Percentiles rank a stretch among this genome's conserved stretches.
Evolutionary conservation across 1,139 yeast genomes (phyloP).

Genomic region (Taphrina deformans): DNA sequence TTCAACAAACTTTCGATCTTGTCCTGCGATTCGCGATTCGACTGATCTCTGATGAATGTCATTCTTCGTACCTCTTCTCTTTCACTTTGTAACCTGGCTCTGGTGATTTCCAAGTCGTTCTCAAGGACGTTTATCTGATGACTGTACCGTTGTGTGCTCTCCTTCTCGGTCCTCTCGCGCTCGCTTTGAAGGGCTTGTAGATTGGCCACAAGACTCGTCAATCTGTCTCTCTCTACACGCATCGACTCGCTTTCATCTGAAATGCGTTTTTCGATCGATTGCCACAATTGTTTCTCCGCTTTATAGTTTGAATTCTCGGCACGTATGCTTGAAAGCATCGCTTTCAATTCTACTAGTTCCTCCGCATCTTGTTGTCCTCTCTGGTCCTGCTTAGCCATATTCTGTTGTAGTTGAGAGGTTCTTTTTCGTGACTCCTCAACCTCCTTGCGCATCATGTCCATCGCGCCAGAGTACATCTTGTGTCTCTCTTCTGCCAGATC

Average conservation of each 20-base stretch:
- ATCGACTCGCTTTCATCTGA: slow-evolving; percentile 57
- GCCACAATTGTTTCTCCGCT: slow-evolving; percentile 59
- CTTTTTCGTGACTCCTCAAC: slow-evolving; percentile 51
- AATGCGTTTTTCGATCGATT: slow-evolving; percentile 55
- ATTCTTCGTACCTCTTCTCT: slow-evolving; percentile 42
- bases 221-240: slow-evolving; percentile 59
- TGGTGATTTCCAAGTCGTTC: slow-evolving; percentile 50
- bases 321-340: slow-evolving; percentile 48
- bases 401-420: slow-evolving; percentile 57
- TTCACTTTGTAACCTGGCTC: slow-evolving; percentile 55
- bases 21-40: slow-evolving; percentile 60
- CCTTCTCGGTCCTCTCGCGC: slow-evolving; percentile 57
- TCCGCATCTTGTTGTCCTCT: slow-evolving; percentile 61
- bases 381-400: slow-evolving; percentile 55
- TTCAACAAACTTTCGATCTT: slow-evolving; percentile 60
- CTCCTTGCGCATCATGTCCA: slow-evolving; percentile 51
- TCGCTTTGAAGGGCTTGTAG: slow-evolving; percentile 65
- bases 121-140: slow-evolving; percentile 58
- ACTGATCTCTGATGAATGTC: slow-evolving; percentile 5
- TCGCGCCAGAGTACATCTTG: slow-evolving; percentile 45
- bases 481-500: slow-evolving; percentile 53
- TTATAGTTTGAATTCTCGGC: slow-evolving; percentile 54
- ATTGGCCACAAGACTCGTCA: slow-evolving; percentile 61
- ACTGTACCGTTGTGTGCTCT: slow-evolving; percentile 55
- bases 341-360: slow-evolving; percentile 52